Evolutionary conservation across 2,329 filamentous ascomycete species (phyloP), one percentile per base, ranked within the genome.

Genomic region (Dactylellina haptotyla): DNA sequence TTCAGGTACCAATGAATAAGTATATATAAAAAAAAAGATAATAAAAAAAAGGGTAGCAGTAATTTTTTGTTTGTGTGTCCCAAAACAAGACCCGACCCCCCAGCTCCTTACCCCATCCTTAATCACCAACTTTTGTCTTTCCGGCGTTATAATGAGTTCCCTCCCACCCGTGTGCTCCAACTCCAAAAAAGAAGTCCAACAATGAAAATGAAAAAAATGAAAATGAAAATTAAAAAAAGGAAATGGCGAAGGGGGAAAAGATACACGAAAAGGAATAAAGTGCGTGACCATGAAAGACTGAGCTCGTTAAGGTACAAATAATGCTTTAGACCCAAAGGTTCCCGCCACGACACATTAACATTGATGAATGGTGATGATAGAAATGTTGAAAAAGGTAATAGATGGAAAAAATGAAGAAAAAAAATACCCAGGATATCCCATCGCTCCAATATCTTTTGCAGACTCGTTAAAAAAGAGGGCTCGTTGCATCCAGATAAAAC

Each of bases 391-490:
- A 39, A 46, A 50, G 28, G 37, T 61, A 45, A 32, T 51, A n/a
- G 37, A 37, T n/a, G n/a, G 20, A 56, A 41, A 32, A 23, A 25
- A 14, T 2, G 16, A 54, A 57, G 32, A 56, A 37, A 50, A 45
- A 56, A 73, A 53, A 66, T 73, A 61, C 69, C 69, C 61, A 73
- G 61, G 54, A 73, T 73, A 66, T 73, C 69, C 67, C 54, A 73
- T 66, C 69, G 69, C 69, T 73, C 69, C 69, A 73, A n/a, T 61
- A 65, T 73, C 69, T 73, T 65, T 73, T 66, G 56, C 61, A 73
- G 20, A 72, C 67, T 67, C 14, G 6, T 28, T 37, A 66, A 61
- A 59, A 58, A 64, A 73, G 58, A 56, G 57, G 46, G 61, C 61
- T 73, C 26, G 43, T 45, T 66, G 69, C 54, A 34, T 66, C 48